Percentiles rank a stretch among this genome's conserved stretches.
These are phyloP conservation scores for Endothia cerciana DNA, from an alignment of 2,329 filamentous ascomycete genomes.

Conservation along the genomic window DNA sequence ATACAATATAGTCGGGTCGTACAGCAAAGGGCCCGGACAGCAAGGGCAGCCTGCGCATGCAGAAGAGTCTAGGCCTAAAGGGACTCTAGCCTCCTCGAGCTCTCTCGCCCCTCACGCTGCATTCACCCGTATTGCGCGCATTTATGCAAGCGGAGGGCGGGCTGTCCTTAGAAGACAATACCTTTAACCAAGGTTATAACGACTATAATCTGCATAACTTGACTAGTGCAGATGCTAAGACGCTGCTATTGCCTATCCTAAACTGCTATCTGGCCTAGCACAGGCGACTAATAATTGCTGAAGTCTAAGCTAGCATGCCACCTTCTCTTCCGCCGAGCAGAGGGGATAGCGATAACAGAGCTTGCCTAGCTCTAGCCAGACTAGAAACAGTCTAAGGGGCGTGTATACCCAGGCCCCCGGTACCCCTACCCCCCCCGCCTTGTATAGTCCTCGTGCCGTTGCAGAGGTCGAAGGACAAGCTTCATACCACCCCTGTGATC, in stretches of 20 bases:
- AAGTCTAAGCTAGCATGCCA: neutral
- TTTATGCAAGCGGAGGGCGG: neutral
- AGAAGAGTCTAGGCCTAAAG: neutral
- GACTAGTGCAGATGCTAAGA: neutral
- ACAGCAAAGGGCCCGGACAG: too few relatives aligned
- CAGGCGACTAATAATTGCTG: neutral
- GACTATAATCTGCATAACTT: neutral
- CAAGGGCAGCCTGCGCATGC: neutral
- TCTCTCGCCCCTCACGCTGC: neutral
- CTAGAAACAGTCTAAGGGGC: neutral
- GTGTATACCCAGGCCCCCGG: neutral
- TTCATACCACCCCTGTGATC: neutral
- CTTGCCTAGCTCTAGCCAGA: neutral
- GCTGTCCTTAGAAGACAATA: neutral
- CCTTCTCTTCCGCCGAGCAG: neutral
- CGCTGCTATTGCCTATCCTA: neutral
- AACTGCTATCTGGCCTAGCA: neutral
- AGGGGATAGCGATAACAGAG: neutral
- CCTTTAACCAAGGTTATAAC: neutral
- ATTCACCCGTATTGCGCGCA: neutral
- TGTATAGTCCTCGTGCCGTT: neutral
- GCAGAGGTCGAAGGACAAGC: neutral
- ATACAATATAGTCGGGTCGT: neutral
- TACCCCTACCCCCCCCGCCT: neutral
- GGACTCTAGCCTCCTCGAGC: neutral